These are phyloP conservation scores for Coffea canephora DNA, from an alignment of 257 asterid genomes.

Conservation along the genomic window DNA sequence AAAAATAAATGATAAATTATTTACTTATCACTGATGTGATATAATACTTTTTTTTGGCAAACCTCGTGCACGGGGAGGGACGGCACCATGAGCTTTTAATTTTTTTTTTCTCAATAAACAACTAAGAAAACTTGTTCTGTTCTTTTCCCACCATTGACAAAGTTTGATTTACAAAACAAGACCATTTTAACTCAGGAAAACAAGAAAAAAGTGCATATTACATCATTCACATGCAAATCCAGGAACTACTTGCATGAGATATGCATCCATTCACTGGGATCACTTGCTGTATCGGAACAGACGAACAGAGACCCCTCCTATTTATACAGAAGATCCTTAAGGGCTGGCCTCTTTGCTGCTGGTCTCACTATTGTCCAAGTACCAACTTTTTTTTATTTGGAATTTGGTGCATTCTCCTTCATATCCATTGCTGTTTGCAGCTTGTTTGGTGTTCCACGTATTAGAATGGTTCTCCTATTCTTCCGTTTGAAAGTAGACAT, in stretches of 20 bases:
- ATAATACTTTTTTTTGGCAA: no score
- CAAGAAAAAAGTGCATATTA: not conserved
- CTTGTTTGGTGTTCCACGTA: slow-evolving; percentile 74
- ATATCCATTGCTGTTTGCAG: slow-evolving; percentile 29
- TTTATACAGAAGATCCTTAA: slow-evolving; percentile 41
- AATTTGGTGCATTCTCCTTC: slow-evolving; percentile 55
- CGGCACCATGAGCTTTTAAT: no score
- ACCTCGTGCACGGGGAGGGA: no score
- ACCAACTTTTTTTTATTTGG: slow-evolving; percentile 36
- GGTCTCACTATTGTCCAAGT: slow-evolving; percentile 46
- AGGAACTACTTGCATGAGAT: slow-evolving; percentile 39
- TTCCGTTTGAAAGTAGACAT: slow-evolving; percentile 27
- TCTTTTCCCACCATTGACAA: not conserved
- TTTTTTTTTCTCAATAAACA: not conserved
- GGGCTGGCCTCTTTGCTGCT: slow-evolving; percentile 51
- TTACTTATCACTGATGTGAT: no score
- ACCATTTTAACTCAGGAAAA: not conserved
- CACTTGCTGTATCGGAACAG: not conserved
- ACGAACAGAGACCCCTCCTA: slow-evolving; percentile 14
- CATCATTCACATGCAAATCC: not conserved
- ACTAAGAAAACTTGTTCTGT: not conserved
- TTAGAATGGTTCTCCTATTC: slow-evolving; percentile 50
- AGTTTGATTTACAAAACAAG: not conserved
- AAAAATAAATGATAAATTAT: no score
- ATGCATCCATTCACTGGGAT: slow-evolving; percentile 28